phyloP scores from a whole-genome alignment of 1,139 yeast species.

The Scheffersomyces titani region DNA sequence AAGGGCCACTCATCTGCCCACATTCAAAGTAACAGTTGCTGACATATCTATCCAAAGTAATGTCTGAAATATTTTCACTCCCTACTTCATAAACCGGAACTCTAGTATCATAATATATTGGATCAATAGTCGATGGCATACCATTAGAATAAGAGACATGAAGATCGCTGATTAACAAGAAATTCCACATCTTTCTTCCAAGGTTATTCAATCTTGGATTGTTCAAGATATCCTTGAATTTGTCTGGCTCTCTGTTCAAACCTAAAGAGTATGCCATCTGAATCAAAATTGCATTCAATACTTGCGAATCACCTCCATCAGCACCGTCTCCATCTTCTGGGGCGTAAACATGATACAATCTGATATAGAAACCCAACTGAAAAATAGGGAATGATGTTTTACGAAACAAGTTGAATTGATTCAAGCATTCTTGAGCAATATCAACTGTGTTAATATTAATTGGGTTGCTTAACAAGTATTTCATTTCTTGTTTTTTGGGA shows the following conservation, averaged over 20 bases:
- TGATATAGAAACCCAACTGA: conserved; percentile 36
- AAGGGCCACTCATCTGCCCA: not conserved
- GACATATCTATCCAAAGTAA: conserved; percentile 22
- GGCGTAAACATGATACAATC: conserved; percentile 43
- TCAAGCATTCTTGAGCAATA: conserved; percentile 26
- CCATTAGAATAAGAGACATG: conserved; percentile 32
- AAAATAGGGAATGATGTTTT: conserved; percentile 21
- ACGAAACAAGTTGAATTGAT: conserved; percentile 22
- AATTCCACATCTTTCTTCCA: conserved; percentile 32
- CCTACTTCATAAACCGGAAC: conserved; percentile 25
- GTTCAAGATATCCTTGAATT: conserved; percentile 17
- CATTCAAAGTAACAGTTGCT: conserved; percentile 16
- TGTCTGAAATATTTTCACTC: conserved; percentile 21
- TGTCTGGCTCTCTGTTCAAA: conserved; percentile 49
- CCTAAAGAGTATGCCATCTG: conserved; percentile 52
- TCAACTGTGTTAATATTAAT: conserved; percentile 24
- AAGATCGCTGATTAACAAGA: conserved; percentile 23
- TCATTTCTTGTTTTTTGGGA: conserved; percentile 17
- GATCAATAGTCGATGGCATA: conserved; percentile 20
- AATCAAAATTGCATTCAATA: conserved; percentile 42
- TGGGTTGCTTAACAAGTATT: conserved; percentile 24
- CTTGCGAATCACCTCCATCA: conserved; percentile 49
- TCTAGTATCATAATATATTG: conserved; percentile 26
- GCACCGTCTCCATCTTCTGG: conserved; percentile 50
- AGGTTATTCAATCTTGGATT: conserved; percentile 26